Evolutionary conservation across 2,329 filamentous ascomycete genomes (phyloP).

Genomic region (Pseudonectria buxi): DNA sequence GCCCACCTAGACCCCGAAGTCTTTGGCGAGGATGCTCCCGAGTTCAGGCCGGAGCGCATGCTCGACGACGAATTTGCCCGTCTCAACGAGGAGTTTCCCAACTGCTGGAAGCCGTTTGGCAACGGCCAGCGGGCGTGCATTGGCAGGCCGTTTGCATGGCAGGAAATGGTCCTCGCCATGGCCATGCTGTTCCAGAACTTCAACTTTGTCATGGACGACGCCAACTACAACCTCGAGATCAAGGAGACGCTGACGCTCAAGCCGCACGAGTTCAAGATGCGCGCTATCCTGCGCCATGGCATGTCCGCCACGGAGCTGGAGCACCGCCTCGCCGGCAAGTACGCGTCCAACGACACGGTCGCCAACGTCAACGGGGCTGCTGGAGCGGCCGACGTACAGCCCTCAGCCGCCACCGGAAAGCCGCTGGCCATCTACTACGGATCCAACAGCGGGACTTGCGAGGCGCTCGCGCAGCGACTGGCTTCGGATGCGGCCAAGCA

Average conservation of each 20-base stretch:
- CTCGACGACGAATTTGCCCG: slow-evolving; percentile 59
- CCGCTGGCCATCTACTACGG: slow-evolving; percentile 64
- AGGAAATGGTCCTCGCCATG: slow-evolving; percentile 58
- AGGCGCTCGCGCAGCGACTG: slow-evolving; percentile 58
- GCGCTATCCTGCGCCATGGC: slow-evolving; percentile 45
- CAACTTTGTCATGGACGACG: slow-evolving; percentile 56
- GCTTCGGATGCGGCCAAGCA: slow-evolving; percentile 51
- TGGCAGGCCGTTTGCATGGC: slow-evolving; percentile 67
- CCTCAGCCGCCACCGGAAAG: slow-evolving; percentile 21
- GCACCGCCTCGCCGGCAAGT: slow-evolving; percentile 32
- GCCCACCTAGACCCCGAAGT: slow-evolving; percentile 57
- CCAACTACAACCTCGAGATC: slow-evolving; percentile 49
- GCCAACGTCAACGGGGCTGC: slow-evolving; percentile 1
- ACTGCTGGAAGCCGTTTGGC: slow-evolving; percentile 68
- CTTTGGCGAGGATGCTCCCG: slow-evolving; percentile 57
- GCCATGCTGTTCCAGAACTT: slow-evolving; percentile 66
- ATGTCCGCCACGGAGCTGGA: slow-evolving; percentile 42
- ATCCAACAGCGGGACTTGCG: slow-evolving; percentile 69
- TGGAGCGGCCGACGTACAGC: slow-evolving; percentile 2
- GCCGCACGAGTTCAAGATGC: slow-evolving; percentile 57
- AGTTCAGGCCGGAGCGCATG: slow-evolving; percentile 68
- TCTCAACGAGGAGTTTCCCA: slow-evolving; percentile 53
- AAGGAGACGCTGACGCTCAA: slow-evolving; percentile 56
- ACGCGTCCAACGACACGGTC: slow-evolving; percentile 10
- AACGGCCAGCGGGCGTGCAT: slow-evolving; percentile 66